Evolutionary conservation across 305 asterid species (phyloP).

Genomic region (Ilex paraguariensis): DNA sequence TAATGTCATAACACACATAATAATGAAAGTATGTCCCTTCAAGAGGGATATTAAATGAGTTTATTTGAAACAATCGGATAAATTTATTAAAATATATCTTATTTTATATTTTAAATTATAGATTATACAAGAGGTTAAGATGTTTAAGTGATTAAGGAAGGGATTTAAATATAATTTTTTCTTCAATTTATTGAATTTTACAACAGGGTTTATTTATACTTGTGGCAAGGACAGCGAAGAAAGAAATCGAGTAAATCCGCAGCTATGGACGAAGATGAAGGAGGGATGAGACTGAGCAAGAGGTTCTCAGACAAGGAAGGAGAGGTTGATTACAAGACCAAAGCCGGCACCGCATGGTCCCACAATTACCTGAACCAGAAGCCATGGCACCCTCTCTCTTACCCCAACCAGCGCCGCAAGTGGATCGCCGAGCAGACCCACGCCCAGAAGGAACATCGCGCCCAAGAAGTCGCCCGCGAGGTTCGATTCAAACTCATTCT

Average conservation of each 20-base stretch:
- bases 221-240: no score
- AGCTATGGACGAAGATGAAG: slow-evolving; percentile 65
- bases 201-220: no score
- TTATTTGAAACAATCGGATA: no score
- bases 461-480: slow-evolving; percentile 89
- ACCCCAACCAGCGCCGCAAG: slow-evolving; percentile 98
- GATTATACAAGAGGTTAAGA: no score
- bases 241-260: neutral
- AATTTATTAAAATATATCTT: no score
- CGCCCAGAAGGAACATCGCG: slow-evolving; percentile 65
- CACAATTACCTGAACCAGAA: slow-evolving; percentile 91
- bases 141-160: no score
- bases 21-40: no score
- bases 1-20: no score
- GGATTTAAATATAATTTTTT: no score
- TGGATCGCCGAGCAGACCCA: slow-evolving; percentile 99
- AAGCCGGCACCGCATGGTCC: slow-evolving; percentile 98
- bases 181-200: no score
- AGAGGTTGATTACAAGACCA: slow-evolving; percentile 88
- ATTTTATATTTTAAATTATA: no score
- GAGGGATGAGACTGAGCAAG: slow-evolving; percentile 52
- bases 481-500: slow-evolving; percentile 19
- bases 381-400: slow-evolving; percentile 99
- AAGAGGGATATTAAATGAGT: no score
- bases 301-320: slow-evolving; percentile 55